Evolutionary conservation across 169 alveolate species (phyloP), one percentile per base, ranked within the genome.

Genomic region (Cytauxzoon felis): DNA sequence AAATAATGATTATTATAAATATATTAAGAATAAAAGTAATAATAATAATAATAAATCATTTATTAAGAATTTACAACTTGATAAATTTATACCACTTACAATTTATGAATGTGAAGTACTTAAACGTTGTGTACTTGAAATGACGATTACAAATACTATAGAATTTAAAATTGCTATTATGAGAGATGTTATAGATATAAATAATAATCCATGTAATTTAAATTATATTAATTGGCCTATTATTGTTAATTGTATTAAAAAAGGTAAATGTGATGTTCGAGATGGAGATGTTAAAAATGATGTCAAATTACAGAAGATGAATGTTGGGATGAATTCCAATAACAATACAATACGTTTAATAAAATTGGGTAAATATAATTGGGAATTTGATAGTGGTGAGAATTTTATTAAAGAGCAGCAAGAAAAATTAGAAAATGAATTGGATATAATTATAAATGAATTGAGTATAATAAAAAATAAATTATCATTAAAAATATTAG

Each of bases 61-160:
- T 1, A 21, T 66, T 3, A 66, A 40, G 45, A 52, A 26, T 33
- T 19, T 66, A 68, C 56, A 51, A n/a, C 48, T 66, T 4, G 78
- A 66, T 27, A 21, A 73, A 23, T 49, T 24, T 3, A 29, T 73
- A 7, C 30, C 13, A 1, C 62, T 73, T 36, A 52, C 40, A 3
- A 49, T 51, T 0, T 23, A 63, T 30, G 83, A 73, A 51, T 3
- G 52, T 24, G 83, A 73, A 38, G 24, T 73, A 18, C 50, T 73
- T 24, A 58, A 60, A 32, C 62, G 78, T 1, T 48, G 59, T 36
- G 34, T 48, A 23, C 18, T 73, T 27, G 78, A 73, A 42, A 29
- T 73, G 70, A 73, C 72, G 32, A 23, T 56, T 36, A 54, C 47
- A 9, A 57, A 27, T 24, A 72, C 47, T 11, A n/a, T 52, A 13